A percentile compares a stretch with the other conserved stretches of the same genome.
These are phyloP conservation scores for Tylopilus sp. DNA, from an alignment of 1,284 basidiomycete species.

Conservation along the genomic window DNA sequence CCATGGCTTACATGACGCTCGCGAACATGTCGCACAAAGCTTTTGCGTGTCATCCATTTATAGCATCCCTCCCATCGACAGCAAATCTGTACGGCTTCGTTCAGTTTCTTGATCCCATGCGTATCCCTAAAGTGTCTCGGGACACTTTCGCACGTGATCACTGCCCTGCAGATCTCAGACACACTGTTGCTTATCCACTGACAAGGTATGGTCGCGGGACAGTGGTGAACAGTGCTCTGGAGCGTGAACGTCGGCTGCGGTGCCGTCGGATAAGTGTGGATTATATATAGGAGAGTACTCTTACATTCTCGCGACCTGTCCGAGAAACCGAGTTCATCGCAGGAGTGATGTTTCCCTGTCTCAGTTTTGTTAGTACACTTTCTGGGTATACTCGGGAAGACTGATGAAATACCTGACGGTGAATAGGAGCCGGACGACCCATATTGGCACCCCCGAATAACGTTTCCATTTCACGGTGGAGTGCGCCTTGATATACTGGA, in stretches of 20 bases:
- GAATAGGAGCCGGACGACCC: too few relatives aligned
- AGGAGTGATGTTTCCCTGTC: too few relatives aligned
- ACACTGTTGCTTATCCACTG: background rate
- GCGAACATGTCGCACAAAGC: constrained; percentile 6
- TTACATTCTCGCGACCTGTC: too few relatives aligned
- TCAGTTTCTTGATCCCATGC: background rate
- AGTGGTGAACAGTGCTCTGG: constrained; percentile 5
- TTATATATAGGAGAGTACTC: too few relatives aligned
- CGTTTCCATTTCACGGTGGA: too few relatives aligned
- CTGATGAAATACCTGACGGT: too few relatives aligned
- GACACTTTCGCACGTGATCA: background rate
- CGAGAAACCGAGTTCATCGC: too few relatives aligned
- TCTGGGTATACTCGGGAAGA: too few relatives aligned
- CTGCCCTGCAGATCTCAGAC: background rate
- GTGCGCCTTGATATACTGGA: too few relatives aligned
- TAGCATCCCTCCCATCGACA: constrained; percentile 17
- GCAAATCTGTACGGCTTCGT: accelerated
- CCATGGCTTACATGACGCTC: constrained; percentile 19
- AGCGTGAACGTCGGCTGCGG: too few relatives aligned
- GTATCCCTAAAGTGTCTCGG: background rate
- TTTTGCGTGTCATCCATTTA: background rate
- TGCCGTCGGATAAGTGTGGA: background rate
- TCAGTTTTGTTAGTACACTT: too few relatives aligned
- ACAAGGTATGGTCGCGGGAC: background rate
- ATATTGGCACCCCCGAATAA: too few relatives aligned